Base-by-base conservation (phyloP, 2,329 filamentous ascomycete genomes). In the Verticillium klebahnii region DNA sequence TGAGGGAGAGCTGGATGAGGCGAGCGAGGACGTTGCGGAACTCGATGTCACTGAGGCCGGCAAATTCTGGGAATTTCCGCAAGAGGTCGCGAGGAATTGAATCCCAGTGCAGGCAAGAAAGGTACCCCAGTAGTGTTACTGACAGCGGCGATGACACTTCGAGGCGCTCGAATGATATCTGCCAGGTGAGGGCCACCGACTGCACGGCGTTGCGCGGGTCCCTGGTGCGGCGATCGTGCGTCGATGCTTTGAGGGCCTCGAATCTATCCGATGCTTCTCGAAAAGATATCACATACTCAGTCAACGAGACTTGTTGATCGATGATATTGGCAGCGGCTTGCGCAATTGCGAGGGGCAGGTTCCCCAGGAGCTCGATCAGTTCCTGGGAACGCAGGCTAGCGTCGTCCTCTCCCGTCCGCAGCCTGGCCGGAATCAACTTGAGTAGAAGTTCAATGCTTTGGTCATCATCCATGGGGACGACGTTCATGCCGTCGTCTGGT, bases 311-410 rank as follows among this genome's bases (percentile, higher is more conserved):
- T 5, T 62, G 63, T 34, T 62, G 73, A 19, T 60, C 54, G 58
- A 74, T 75, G 14, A 80, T 66, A 62, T 77, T 79, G 8, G 75
- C 74, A 2, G 73, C 69, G 17, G 75, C 72, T 67, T 78, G 70
- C n/a, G 67, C 69, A 23, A 78, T 78, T 14, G 74, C 76, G 8
- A 78, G 67, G 0, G 78, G 79, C 25, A 81, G 72, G 61, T 67
- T 74, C 0, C 68, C 69, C 12, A 81, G 72, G 57, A 74, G 64
- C 5, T 64, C 32, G 1, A 77, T 66, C 12, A 31, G 59, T 2
- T 50, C 45, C 19, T 12, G 6, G 19, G n/a, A 23, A 11, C 19
- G 45, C 19, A 7, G 3, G n/a, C 19, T 14, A 2, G n/a, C 45
- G 1, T 50, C 45, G 2, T 50, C 19, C n/a, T 25, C n/a, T 12